phyloP scores from a whole-genome alignment of 306 rosid genomes.

The Lathyrus oleraceus region DNA sequence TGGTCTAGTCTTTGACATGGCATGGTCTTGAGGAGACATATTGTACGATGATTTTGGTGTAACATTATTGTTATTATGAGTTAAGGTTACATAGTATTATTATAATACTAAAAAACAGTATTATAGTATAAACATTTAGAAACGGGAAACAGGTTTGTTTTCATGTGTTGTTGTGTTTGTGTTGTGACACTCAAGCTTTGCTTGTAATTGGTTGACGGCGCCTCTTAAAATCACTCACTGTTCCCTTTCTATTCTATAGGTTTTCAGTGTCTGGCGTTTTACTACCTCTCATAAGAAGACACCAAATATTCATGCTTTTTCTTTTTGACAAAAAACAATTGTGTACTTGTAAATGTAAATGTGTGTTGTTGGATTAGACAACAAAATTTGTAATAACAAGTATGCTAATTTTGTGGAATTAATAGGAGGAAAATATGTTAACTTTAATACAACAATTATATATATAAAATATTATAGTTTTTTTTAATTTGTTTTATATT shows the following conservation, averaged over 20 bases:
- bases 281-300: not conserved
- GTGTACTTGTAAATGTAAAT: not conserved
- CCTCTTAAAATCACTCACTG: slow-evolving; percentile 8
- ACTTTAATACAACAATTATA: no score
- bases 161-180: slow-evolving; percentile 5
- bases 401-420: no score
- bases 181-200: slow-evolving; percentile 30
- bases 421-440: no score
- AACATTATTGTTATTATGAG: not conserved
- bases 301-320: not conserved
- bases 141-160: slow-evolving; percentile 1
- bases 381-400: no score
- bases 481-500: no score
- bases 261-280: not conserved
- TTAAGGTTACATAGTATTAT: no score
- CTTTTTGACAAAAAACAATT: not conserved
- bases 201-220: slow-evolving; percentile 47
- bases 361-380: no score
- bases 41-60: slow-evolving; percentile 40
- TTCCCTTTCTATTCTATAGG: not conserved
- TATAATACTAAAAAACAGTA: not conserved
- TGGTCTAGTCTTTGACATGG: slow-evolving; percentile 12
- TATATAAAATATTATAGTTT: no score
- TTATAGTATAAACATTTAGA: not conserved
- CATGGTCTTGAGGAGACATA: slow-evolving; percentile 11